These are phyloP conservation scores for Boletus speciosus DNA, from an alignment of 768 basidiomycete species.

Conservation along the genomic window DNA sequence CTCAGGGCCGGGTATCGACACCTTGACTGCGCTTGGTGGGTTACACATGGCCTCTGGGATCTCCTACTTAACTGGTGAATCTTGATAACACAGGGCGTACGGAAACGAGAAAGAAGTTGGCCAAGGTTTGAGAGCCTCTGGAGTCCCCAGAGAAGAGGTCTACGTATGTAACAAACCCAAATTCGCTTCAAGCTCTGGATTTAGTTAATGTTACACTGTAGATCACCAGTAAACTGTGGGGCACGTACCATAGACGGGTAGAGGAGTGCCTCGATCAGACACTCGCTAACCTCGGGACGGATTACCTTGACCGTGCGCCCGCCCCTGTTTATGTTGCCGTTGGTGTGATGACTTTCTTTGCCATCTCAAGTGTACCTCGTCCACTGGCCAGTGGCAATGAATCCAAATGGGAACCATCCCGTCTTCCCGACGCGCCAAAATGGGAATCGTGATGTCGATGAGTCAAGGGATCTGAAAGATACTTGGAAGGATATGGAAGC, in stretches of 20 bases:
- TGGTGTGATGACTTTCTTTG: background rate
- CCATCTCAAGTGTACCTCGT: constrained; percentile 51
- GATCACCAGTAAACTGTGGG: constrained; percentile 73
- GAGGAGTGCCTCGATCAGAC: constrained; percentile 74
- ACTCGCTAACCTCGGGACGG: constrained; percentile 72
- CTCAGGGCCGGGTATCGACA: constrained; percentile 77
- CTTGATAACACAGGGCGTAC: constrained; percentile 44
- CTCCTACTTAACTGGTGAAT: constrained; percentile 16
- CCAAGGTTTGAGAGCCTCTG: constrained; percentile 71
- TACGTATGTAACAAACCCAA: constrained; percentile 41
- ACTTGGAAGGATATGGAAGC: constrained; percentile 88
- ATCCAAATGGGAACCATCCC: constrained; percentile 63
- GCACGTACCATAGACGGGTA: constrained; percentile 65
- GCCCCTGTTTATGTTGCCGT: background rate
- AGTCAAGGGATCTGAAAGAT: constrained; percentile 60
- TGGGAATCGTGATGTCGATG: constrained; percentile 64
- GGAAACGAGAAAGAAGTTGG: constrained; percentile 84
- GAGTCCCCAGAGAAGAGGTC: constrained; percentile 71
- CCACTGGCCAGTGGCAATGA: constrained; percentile 80
- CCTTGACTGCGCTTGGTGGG: constrained; percentile 64
- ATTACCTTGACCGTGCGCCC: constrained; percentile 78
- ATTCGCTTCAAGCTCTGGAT: background rate
- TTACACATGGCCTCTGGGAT: background rate
- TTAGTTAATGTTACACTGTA: constrained; percentile 22
- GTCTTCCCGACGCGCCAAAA: constrained; percentile 55